These are phyloP conservation scores for Discostella pseudostelligera DNA, from an alignment of 108 stramenopile genomes.

Conservation along the genomic window DNA sequence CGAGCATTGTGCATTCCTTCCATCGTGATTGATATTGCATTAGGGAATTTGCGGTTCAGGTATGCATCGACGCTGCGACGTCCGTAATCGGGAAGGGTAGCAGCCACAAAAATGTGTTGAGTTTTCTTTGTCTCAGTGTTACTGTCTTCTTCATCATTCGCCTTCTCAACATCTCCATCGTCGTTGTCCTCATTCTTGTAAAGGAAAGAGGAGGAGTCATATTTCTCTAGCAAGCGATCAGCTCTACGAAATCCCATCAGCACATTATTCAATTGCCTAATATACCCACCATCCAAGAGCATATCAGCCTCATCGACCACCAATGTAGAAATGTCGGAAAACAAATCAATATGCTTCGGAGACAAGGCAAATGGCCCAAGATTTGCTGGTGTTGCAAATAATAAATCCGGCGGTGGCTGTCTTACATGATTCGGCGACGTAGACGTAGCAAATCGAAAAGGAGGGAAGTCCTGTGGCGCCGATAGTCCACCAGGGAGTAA, in stretches of 20 bases:
- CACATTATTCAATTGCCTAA: slow-evolving; percentile 83
- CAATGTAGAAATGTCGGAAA: slow-evolving; percentile 81
- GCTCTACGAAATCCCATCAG: slow-evolving; percentile 89
- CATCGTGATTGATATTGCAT: slow-evolving; percentile 65
- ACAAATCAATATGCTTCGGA: slow-evolving; percentile 85
- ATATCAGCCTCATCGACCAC: slow-evolving; percentile 97
- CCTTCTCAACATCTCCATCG: slow-evolving; percentile 40
- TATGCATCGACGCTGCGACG: slow-evolving; percentile 89
- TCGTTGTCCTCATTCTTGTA: slow-evolving; percentile 33
- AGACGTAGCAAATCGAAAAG: slow-evolving; percentile 65
- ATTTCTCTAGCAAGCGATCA: slow-evolving; percentile 49
- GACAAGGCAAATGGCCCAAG: slow-evolving; percentile 88
- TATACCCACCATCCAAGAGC: slow-evolving; percentile 94
- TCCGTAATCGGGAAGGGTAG: slow-evolving; percentile 94
- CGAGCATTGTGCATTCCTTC: slow-evolving; percentile 84
- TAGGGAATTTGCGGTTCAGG: slow-evolving; percentile 81
- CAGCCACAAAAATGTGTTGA: slow-evolving; percentile 90
- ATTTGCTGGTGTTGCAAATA: slow-evolving; percentile 93
- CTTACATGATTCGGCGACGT: slow-evolving; percentile 32
- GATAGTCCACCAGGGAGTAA: slow-evolving; percentile 79
- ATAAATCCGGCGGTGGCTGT: slow-evolving; percentile 81
- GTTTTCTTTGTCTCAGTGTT: slow-evolving; percentile 41
- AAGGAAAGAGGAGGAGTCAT: slow-evolving; percentile 20
- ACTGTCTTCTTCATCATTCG: slow-evolving; percentile 20
- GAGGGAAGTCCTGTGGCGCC: slow-evolving; percentile 73